phyloP scores from a whole-genome alignment of 108 stramenopile genomes.

The Cyclostephanos tholiformis region DNA sequence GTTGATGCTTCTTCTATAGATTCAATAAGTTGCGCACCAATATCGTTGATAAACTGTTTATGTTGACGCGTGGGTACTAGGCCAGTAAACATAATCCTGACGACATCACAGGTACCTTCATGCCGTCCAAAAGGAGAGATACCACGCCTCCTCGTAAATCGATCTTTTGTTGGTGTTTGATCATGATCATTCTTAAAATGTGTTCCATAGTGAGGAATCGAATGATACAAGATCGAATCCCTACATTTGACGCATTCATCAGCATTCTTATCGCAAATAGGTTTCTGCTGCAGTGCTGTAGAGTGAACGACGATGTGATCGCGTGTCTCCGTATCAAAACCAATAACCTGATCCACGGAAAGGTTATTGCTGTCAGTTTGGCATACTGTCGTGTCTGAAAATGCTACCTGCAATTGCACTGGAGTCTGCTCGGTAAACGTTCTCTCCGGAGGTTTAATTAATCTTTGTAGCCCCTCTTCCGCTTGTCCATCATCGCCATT shows the following conservation, averaged over 20 bases:
- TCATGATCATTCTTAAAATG: background rate
- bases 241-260: background rate
- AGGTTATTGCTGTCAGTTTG: conserved; percentile 19
- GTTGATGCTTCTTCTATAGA: conserved; percentile 50
- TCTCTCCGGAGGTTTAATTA: background rate
- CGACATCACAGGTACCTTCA: background rate
- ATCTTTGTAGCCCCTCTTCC: background rate
- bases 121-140: background rate
- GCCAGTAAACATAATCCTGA: conserved; percentile 48
- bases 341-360: background rate
- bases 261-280: background rate
- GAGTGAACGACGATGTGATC: conserved; percentile 2
- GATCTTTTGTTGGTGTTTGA: background rate
- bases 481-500: background rate
- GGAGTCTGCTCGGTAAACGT: background rate
- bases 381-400: conserved; percentile 31
- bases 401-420: background rate
- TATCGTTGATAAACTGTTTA: conserved; percentile 52
- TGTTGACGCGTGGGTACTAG: conserved; percentile 26
- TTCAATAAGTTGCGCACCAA: conserved; percentile 58
- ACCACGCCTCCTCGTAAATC: background rate
- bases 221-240: background rate
- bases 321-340: background rate
- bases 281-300: background rate
- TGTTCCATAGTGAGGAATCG: background rate